Evolutionary conservation across 257 asterid genomes (phyloP).

Genomic region (Nicotiana benthamiana): DNA sequence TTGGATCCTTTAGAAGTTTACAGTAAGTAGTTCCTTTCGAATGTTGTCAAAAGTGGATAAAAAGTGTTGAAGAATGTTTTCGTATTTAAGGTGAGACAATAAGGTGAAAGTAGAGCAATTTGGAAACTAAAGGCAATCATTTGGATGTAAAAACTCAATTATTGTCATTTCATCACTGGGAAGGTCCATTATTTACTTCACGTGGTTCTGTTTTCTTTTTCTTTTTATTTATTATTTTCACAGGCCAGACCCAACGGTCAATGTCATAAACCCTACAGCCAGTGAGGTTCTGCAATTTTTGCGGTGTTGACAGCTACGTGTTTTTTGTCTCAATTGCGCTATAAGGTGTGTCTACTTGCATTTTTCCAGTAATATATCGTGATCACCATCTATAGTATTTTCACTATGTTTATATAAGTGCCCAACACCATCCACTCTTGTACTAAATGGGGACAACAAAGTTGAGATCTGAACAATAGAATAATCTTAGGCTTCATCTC

Average conservation of each 20-base stretch:
- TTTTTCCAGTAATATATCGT: neutral
- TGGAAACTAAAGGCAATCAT: neutral
- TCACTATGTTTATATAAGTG: neutral
- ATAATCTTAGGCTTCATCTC: neutral
- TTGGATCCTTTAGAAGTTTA: neutral
- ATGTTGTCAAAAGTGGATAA: neutral
- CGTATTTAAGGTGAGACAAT: neutral
- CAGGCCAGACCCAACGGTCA: neutral
- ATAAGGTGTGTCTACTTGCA: neutral
- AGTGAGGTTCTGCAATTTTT: neutral
- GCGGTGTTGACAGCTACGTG: conserved; percentile 4
- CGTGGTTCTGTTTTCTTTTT: neutral
- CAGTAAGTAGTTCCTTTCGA: neutral
- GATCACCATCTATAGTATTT: conserved; percentile 2
- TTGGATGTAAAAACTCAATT: neutral
- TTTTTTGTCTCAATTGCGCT: neutral
- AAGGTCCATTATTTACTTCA: neutral
- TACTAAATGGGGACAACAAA: neutral
- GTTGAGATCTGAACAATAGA: neutral
- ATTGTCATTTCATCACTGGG: neutral
- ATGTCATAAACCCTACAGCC: conserved; percentile 1
- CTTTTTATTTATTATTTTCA: neutral
- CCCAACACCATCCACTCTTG: neutral
- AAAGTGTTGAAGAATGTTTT: neutral
- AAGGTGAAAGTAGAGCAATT: neutral